Evolutionary conservation across 2,329 filamentous ascomycete species (phyloP).

Genomic region (Madurella mycetomatis): DNA sequence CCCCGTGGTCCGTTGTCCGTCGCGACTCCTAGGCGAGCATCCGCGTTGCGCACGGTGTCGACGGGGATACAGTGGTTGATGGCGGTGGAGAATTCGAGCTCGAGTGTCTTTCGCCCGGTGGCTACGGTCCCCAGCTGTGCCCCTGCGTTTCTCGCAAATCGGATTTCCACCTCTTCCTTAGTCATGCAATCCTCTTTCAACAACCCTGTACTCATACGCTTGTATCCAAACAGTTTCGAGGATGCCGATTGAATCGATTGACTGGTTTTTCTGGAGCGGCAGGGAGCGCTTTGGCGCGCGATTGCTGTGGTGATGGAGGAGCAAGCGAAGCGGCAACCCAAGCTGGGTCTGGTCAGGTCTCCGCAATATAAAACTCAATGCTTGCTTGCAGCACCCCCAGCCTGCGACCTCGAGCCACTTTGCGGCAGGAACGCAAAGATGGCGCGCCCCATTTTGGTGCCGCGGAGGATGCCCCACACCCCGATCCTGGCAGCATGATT

Average conservation of each 20-base stretch:
- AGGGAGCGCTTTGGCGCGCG: slow-evolving; percentile 3
- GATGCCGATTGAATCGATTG: slow-evolving; percentile 1
- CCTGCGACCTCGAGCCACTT: slow-evolving; percentile 14
- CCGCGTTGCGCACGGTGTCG: neutral
- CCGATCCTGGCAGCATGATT: slow-evolving; percentile 13
- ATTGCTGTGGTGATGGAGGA: slow-evolving; percentile 23
- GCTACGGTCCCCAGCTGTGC: neutral
- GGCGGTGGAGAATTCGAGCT: slow-evolving; percentile 11
- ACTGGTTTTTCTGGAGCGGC: neutral
- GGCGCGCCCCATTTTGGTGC: slow-evolving; percentile 20
- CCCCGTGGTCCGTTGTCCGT: neutral
- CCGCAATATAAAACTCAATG: slow-evolving; percentile 30
- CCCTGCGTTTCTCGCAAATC: neutral
- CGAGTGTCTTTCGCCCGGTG: neutral
- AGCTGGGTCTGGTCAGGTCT: slow-evolving; percentile 20
- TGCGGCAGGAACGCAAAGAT: slow-evolving; percentile 26
- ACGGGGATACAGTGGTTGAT: slow-evolving; percentile 9
- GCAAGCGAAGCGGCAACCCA: slow-evolving; percentile 9
- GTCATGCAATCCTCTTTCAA: neutral
- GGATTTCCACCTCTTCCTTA: slow-evolving; percentile 6
- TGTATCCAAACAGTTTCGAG: neutral
- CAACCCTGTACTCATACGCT: neutral
- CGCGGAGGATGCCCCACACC: slow-evolving; percentile 19
- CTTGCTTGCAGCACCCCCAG: slow-evolving; percentile 15
- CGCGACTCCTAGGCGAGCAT: slow-evolving; percentile 1